A percentile compares a stretch with the other conserved stretches of the same genome.
These are phyloP conservation scores for Fraxinus albicans DNA, from an alignment of 305 asterid genomes.

Conservation along the genomic window DNA sequence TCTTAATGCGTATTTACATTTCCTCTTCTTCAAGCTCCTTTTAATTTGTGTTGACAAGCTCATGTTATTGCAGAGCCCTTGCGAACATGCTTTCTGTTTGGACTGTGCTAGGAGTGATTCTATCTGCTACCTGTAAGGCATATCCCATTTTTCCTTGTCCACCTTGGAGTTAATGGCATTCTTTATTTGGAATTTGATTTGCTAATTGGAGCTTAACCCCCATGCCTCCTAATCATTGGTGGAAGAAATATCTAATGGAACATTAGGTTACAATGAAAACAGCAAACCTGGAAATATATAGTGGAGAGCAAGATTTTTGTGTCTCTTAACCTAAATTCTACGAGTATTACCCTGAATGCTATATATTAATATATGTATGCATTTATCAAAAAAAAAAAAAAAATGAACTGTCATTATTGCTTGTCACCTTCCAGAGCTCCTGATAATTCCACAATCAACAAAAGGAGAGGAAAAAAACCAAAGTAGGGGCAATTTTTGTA, in stretches of 20 bases:
- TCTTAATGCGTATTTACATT: background rate
- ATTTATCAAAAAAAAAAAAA: background rate
- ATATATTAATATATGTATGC: background rate
- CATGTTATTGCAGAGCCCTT: conserved; percentile 77
- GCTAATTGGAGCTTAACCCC: background rate
- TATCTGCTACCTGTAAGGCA: conserved; percentile 85
- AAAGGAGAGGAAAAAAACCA: background rate
- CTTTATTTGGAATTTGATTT: background rate
- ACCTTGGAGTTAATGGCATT: background rate
- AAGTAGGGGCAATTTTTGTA: background rate
- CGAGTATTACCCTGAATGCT: background rate
- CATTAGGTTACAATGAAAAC: background rate
- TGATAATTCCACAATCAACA: background rate
- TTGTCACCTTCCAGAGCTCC: conserved; percentile 5
- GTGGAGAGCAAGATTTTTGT: background rate
- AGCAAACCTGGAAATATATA: background rate
- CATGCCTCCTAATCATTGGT: background rate
- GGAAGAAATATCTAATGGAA: background rate
- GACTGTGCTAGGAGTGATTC: conserved; percentile 94
- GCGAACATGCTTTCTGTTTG: conserved; percentile 92
- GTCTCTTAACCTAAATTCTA: background rate
- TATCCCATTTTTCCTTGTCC: conserved; percentile 10
- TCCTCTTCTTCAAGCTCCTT: background rate
- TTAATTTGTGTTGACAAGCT: conserved; percentile 18
- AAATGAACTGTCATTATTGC: background rate